These are phyloP conservation scores for Penicillium hordei DNA, from an alignment of 2,329 filamentous ascomycete species.

Conservation along the genomic window DNA sequence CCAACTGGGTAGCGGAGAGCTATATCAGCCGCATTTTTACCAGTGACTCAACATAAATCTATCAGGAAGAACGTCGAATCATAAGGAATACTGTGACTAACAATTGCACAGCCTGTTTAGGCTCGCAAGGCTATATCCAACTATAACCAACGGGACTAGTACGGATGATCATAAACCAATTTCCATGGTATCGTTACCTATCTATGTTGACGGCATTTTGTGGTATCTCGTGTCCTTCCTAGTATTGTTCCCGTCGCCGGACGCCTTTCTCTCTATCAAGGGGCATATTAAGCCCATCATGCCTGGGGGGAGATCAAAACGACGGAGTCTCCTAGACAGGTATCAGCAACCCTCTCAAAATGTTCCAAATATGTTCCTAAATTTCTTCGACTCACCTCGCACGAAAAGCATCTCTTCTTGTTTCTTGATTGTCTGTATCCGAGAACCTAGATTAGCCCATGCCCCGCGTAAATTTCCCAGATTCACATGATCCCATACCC, in stretches of 20 bases:
- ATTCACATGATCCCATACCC: constrained; percentile 52
- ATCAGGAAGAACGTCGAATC: constrained; percentile 1
- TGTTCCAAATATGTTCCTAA: background rate
- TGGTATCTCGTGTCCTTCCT: constrained; percentile 20
- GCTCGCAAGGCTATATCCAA: background rate
- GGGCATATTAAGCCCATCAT: constrained; percentile 26
- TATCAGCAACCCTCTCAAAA: constrained; percentile 27
- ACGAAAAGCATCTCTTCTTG: constrained; percentile 99
- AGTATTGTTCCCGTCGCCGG: constrained; percentile 16
- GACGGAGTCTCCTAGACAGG: constrained; percentile 65
- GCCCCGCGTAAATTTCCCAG: background rate
- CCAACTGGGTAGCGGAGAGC: background rate
- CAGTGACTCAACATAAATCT: background rate
- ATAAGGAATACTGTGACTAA: constrained; percentile 5
- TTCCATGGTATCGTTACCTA: constrained; percentile 26
- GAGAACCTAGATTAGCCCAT: constrained; percentile 12
- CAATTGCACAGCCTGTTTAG: background rate
- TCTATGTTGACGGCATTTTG: constrained; percentile 21
- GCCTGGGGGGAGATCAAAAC: constrained; percentile 68
- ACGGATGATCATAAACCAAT: constrained; percentile 17
- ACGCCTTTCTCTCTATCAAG: constrained; percentile 19
- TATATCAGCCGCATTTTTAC: background rate
- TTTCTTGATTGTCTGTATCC: constrained; percentile 78
- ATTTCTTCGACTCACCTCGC: constrained; percentile 63
- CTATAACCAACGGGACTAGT: background rate